Evolutionary conservation across 164 flowering plant genomes (phyloP), one percentile per base, ranked within the genome.

Genomic region (Stephania yunnanensis): DNA sequence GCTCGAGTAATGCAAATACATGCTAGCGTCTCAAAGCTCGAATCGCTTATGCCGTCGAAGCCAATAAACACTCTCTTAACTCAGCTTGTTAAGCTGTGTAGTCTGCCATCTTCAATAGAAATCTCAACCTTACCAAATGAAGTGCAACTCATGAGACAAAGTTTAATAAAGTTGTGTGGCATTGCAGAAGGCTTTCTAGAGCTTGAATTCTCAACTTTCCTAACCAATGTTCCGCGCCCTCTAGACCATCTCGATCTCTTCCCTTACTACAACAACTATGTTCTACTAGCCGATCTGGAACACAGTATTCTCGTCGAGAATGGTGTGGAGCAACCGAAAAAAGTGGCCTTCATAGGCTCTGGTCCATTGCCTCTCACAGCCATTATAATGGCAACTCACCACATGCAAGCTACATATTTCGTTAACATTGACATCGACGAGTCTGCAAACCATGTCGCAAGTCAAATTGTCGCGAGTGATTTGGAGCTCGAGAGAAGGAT

Each of bases 341-440:
- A 79, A 65, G 80, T 90, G 1, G 94, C 91, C n/a, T 90, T 90
- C 46, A 75, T 88, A 12, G 94, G 92, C 20, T 90, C 94, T 1
- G 94, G 94, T 70, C 89, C 90, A 9, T 72, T 90, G 83, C 92
- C 92, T 20, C 83, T 89, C 4, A 83, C 89, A 7, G 83, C 91
- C 44, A 46, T 90, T 9, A 65, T 88, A 6, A n/a, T 90, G 84
- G 89, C 94, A 1, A 79, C 83, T 42, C 74, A 82, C 48, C 89
- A 87, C 78, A 67, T 90, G 81, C 77, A 71, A n/a, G 10, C 78
- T 3, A 82, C 92, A 0, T 64, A 61, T 19, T 87, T 90, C 46
- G 82, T 83, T 36, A 89, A 90, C 81, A 85, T 50, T 30, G 87
- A 84, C 29, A 72, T 84, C 6, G 81, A 82, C 68, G 78, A 79